Evolutionary conservation across 495 filamentous ascomycete genomes (phyloP), one percentile per base, ranked within the genome.

Genomic region (Annulohypoxylon stygium): DNA sequence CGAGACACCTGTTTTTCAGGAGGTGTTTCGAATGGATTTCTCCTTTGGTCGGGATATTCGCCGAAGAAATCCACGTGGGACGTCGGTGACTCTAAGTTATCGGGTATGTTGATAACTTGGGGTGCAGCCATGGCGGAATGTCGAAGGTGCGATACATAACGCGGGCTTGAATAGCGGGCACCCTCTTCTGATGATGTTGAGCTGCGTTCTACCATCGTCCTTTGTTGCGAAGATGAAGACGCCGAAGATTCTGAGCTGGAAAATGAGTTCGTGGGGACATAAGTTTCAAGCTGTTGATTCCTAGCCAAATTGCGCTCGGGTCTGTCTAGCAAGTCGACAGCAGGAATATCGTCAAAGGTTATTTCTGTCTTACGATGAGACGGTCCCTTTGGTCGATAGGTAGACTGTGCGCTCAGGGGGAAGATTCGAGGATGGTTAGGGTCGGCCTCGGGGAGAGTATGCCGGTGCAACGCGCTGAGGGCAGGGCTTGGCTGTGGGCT

Each of bases 161-260:
- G 75, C 53, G 68, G 33, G 16, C 43, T 62, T 25, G 74, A 47
- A 53, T 45, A 61, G 37, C 25, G 54, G n/a, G 36, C 41, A 16
- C 61, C 75, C 61, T 78, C 77, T 10, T 78, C 77, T 11, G 77
- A 78, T 25, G 77, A 78, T 9, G 66, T 75, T 54, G 77, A 78
- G 39, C 36, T 69, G 34, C 75, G 75, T 11, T 77, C 77, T 16
- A 65, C 65, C 25, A 70, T 60, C 14, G 75, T 74, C 43, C 53
- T 73, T 34, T 67, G 70, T 26, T 63, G 77, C 26, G 77, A 76
- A 14, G 77, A 77, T 20, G 77, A 76, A 14, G 77, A 77, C n/a
- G 20, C 23, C 47, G 69, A 73, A 2, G 74, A 76, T 51, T 73
- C 65, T 23, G 59, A 26, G 30, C 69, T 75, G 5, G 75, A 77